Evolutionary conservation across 345 rosid species (phyloP), one percentile per base, ranked within the genome.

Genomic region (Luvunga scandens): DNA sequence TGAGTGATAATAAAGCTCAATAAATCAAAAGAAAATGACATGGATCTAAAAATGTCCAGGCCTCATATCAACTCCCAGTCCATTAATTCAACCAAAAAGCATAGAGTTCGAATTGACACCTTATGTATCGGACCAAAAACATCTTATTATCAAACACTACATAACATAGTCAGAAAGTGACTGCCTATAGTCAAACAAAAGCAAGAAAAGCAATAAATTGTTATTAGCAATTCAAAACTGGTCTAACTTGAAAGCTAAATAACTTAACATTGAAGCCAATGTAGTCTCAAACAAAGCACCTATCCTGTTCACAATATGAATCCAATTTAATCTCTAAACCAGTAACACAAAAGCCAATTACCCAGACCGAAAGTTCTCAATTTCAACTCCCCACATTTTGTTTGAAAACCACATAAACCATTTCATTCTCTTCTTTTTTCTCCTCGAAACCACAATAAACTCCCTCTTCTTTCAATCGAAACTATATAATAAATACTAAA

Each of bases 401-500:
- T 24, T 74, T 22, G 19, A 1, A 19, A 27, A 63, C 25, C 28
- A 28, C 45, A 63, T 4, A 62, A 74, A 10, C 3, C 22, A 10
- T 1, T 6, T 28, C 50, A 19, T 8, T 28, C 48, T 3, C 16
- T 42, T 4, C 24, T 31, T 57, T 1, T 39, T 38, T 27, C 64
- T 21, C 22, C 16, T 24, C 64, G 9, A 66, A 6, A 65, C 36
- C 34, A 66, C 62, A 33, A 16, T 22, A 36, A 65, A 14, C 62
- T 30, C 61, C 30, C 10, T 56, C 39, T 50, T 28, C 16, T 66
- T 55, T 21, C 22, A 56, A 48, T 71, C 63, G 25, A 76, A 31
- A 30, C 57, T 60, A 18, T 42, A 53, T 42, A 34, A 55, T 1
- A 73, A 77, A 77, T 78, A 77, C 75, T 81, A 75, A 78, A 33